These are phyloP conservation scores for Sphaerosporella brunnea DNA, from an alignment of 495 filamentous ascomycete species.

Conservation along the genomic window DNA sequence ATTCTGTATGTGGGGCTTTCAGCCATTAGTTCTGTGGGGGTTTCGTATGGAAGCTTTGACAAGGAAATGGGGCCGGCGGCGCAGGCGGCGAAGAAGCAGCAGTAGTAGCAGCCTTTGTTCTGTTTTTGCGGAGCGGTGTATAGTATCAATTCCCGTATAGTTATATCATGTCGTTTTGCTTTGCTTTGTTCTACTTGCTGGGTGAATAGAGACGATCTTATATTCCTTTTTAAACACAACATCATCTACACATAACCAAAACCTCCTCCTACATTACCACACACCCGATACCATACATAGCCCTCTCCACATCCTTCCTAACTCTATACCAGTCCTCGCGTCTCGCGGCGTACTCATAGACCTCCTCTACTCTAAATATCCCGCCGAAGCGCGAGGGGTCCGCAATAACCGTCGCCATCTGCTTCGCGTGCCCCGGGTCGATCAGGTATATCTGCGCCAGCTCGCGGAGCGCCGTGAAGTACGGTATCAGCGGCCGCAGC, in stretches of 20 bases:
- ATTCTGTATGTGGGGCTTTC: conserved; percentile 62
- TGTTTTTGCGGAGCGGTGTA: too few relatives aligned
- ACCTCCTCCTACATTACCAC: conserved; percentile 49
- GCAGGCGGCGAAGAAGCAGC: conserved; percentile 63
- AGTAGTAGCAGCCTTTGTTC: too few relatives aligned
- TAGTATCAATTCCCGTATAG: too few relatives aligned
- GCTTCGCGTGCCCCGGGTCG: conserved; percentile 71
- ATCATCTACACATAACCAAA: too few relatives aligned
- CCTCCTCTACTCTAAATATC: conserved; percentile 87
- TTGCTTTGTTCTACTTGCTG: too few relatives aligned
- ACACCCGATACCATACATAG: conserved; percentile 95
- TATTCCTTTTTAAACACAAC: too few relatives aligned
- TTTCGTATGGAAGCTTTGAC: conserved; percentile 86
- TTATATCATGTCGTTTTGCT: too few relatives aligned
- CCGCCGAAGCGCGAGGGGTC: conserved; percentile 78
- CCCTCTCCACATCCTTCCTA: conserved; percentile 72
- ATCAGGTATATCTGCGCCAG: conserved; percentile 92
- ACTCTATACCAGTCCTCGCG: conserved; percentile 89
- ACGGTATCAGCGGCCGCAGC: conserved; percentile 66
- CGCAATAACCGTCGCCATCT: conserved; percentile 85
- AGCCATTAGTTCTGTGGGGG: conserved; percentile 61
- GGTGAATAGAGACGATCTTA: too few relatives aligned
- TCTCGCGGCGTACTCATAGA: conserved; percentile 90
- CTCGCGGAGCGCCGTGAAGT: conserved; percentile 84
- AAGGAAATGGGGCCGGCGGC: conserved; percentile 79